A percentile compares a stretch with the other conserved stretches of the same genome.
Evolutionary conservation across 2,329 filamentous ascomycete genomes (phyloP).

Genomic region (Aspergillus persii): DNA sequence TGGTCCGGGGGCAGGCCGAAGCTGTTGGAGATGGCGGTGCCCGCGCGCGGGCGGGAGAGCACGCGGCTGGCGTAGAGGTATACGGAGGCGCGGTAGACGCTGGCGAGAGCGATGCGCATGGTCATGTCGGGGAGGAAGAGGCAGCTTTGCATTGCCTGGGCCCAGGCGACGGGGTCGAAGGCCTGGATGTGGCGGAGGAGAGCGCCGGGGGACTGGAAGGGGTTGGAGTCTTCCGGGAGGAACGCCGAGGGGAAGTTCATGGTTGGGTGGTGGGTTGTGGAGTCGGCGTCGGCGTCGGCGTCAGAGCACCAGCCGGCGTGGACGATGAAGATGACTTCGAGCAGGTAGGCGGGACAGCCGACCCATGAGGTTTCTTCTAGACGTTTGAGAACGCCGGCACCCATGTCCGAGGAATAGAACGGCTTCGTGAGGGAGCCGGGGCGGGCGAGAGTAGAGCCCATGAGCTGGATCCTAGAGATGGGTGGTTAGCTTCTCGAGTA

Average conservation of each 20-base stretch:
- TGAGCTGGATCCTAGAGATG: slow-evolving; percentile 36
- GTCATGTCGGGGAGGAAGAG: slow-evolving; percentile 48
- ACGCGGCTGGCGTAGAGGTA: slow-evolving; percentile 42
- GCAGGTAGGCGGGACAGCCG: slow-evolving; percentile 41
- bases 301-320: slow-evolving; percentile 38
- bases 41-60: slow-evolving; percentile 30
- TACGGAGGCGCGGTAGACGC: slow-evolving; percentile 38
- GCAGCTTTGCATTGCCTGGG: slow-evolving; percentile 37
- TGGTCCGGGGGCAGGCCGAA: slow-evolving; percentile 32
- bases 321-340: slow-evolving; percentile 42
- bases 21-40: slow-evolving; percentile 20
- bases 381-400: slow-evolving; percentile 36
- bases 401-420: slow-evolving; percentile 38
- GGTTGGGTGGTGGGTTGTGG: slow-evolving; percentile 23
- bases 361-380: slow-evolving; percentile 42
- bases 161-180: slow-evolving; percentile 39
- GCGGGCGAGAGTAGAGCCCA: slow-evolving; percentile 42
- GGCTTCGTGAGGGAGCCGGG: slow-evolving; percentile 39
- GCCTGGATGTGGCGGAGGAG: slow-evolving; percentile 39
- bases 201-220: slow-evolving; percentile 29
- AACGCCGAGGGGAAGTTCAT: slow-evolving; percentile 27
- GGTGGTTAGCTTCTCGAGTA: slow-evolving; percentile 1
- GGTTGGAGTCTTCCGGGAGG: slow-evolving; percentile 26
- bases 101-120: slow-evolving; percentile 49
- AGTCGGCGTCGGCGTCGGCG: slow-evolving; percentile 22